Evolutionary conservation across 2,329 filamentous ascomycete genomes (phyloP).

Genomic region (Eutypella sp.): DNA sequence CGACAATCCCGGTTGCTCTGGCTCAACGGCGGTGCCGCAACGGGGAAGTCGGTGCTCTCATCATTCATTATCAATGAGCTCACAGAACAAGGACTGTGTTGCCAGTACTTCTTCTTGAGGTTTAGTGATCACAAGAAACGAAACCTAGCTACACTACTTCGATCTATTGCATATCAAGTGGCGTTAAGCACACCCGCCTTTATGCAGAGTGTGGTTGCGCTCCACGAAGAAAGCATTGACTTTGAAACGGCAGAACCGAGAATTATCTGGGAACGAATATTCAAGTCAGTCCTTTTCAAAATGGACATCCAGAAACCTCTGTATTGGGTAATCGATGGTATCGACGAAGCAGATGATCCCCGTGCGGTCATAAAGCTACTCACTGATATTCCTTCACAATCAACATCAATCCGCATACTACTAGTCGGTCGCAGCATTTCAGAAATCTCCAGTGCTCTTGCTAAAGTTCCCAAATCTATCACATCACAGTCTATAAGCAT

Average conservation of each 20-base stretch:
- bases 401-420: slow-evolving; percentile 23
- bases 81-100: slow-evolving; percentile 3
- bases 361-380: slow-evolving; percentile 24
- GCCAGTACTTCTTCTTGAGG: slow-evolving; percentile 14
- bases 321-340: slow-evolving; percentile 35
- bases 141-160: slow-evolving; percentile 17
- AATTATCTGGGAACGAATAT: slow-evolving; percentile 28
- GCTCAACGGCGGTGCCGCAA: slow-evolving; percentile 8
- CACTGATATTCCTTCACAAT: slow-evolving; percentile 13
- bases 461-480: slow-evolving; percentile 5
- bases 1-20: slow-evolving; percentile 5
- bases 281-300: slow-evolving; percentile 24
- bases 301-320: slow-evolving; percentile 17
- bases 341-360: slow-evolving; percentile 31
- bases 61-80: slow-evolving; percentile 15
- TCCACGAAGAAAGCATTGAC: slow-evolving; percentile 18
- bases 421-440: slow-evolving; percentile 24
- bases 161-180: slow-evolving; percentile 28
- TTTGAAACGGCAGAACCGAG: slow-evolving; percentile 20
- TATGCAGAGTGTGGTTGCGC: slow-evolving; percentile 13
- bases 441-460: slow-evolving; percentile 14
- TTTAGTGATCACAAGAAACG: slow-evolving; percentile 10
- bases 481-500: slow-evolving; percentile 2
- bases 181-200: slow-evolving; percentile 15
- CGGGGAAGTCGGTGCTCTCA: slow-evolving; percentile 14